phyloP scores from a whole-genome alignment of 371 early-diverging fungal genomes.

The Mortierella sp. region DNA sequence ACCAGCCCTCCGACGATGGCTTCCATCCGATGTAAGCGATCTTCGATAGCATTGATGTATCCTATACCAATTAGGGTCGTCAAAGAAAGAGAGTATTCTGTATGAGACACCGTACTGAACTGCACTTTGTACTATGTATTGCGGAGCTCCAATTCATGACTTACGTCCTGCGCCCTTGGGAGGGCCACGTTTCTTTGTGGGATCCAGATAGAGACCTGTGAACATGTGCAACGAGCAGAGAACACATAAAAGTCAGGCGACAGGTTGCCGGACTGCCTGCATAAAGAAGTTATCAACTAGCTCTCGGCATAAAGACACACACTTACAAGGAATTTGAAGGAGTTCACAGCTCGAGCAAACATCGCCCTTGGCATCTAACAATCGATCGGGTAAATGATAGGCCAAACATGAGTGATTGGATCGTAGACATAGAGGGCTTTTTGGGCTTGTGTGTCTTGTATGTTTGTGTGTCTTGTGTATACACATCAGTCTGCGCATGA shows the following conservation, averaged over 20 bases:
- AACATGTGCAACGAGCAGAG: neutral
- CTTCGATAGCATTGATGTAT: conserved; percentile 80
- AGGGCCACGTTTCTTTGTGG: conserved; percentile 52
- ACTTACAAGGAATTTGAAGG: conserved; percentile 44
- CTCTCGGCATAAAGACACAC: too few species aligned
- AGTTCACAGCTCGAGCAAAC: conserved; percentile 50
- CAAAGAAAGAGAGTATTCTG: neutral
- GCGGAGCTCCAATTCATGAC: conserved; percentile 6
- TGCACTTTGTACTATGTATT: neutral
- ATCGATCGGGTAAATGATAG: neutral
- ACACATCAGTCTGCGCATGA: too few species aligned
- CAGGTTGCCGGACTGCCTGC: neutral
- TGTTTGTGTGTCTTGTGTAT: too few species aligned
- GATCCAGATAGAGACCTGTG: conserved; percentile 47
- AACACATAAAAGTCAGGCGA: neutral
- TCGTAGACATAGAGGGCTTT: too few species aligned
- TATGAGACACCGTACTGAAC: neutral
- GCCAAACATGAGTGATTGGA: neutral
- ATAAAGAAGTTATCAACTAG: neutral
- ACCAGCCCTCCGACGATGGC: conserved; percentile 60
- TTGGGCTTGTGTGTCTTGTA: too few species aligned
- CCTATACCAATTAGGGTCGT: conserved; percentile 57
- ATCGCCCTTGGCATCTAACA: conserved; percentile 47
- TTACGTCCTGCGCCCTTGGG: conserved; percentile 55
- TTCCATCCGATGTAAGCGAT: conserved; percentile 71